These are phyloP conservation scores for Nakazawaea wyomingensis DNA, from an alignment of 805 yeast species.

Conservation along the genomic window DNA sequence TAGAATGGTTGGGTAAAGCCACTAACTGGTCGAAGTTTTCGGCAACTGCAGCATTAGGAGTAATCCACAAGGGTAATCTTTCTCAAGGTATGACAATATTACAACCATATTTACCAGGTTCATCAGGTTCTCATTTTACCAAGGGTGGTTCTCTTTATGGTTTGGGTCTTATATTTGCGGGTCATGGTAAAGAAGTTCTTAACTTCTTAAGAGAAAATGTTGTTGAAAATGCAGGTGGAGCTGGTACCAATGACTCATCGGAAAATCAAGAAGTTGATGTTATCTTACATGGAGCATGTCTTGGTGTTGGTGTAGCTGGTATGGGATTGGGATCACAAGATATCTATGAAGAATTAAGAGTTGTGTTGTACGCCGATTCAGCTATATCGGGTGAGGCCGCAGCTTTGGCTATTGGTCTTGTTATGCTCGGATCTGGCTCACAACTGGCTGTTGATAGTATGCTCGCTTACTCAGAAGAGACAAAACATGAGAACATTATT, in stretches of 20 bases:
- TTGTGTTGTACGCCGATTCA: slow-evolving; percentile 80
- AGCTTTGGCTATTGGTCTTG: slow-evolving; percentile 92
- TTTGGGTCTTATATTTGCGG: slow-evolving; percentile 90
- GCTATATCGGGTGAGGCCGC: slow-evolving; percentile 97
- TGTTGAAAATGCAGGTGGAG: slow-evolving; percentile 37
- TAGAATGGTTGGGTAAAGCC: slow-evolving; percentile 97
- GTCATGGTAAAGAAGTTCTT: slow-evolving; percentile 86
- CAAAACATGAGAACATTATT: slow-evolving; percentile 91
- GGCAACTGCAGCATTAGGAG: slow-evolving; percentile 97
- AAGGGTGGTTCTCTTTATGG: slow-evolving; percentile 96
- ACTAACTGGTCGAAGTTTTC: slow-evolving; percentile 97
- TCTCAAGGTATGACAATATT: slow-evolving; percentile 84
- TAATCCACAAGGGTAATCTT: slow-evolving; percentile 90
- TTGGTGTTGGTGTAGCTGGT: slow-evolving; percentile 95
- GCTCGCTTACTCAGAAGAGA: slow-evolving; percentile 88
- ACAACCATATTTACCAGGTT: slow-evolving; percentile 87
- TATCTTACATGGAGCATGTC: slow-evolving; percentile 89
- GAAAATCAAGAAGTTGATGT: slow-evolving; percentile 73
- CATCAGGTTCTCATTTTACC: slow-evolving; percentile 74
- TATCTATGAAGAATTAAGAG: slow-evolving; percentile 77
- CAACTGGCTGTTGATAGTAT: slow-evolving; percentile 67
- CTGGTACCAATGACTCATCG: slow-evolving; percentile 35
- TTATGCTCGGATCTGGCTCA: slow-evolving; percentile 87
- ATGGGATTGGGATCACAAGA: slow-evolving; percentile 80
- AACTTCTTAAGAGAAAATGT: slow-evolving; percentile 72